Evolutionary conservation across 106 monocot genomes (phyloP).

Genomic region (Platanthera zijinensis): DNA sequence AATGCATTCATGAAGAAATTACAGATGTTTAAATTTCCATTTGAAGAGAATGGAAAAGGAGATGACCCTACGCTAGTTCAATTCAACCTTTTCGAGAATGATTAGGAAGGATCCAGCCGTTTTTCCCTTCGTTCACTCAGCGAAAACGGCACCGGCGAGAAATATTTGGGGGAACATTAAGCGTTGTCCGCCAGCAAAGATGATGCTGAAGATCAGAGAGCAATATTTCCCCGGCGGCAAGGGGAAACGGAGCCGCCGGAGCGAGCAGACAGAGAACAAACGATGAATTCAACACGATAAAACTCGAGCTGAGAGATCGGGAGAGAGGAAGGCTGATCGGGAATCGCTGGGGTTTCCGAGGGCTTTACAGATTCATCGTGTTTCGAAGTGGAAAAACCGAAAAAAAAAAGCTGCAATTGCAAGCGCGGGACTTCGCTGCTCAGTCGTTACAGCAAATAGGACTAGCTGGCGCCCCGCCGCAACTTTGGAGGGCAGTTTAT

Average conservation of each 20-base stretch:
- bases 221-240: neutral
- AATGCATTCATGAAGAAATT: too few species aligned
- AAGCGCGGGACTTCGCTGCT: conserved; percentile 6
- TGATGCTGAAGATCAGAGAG: neutral
- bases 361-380: neutral
- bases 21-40: neutral
- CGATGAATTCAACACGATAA: neutral
- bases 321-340: neutral
- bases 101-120: neutral
- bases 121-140: neutral
- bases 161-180: neutral
- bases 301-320: neutral
- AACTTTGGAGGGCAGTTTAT: neutral
- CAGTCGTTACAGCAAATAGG: neutral
- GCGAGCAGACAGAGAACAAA: neutral
- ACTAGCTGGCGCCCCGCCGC: neutral
- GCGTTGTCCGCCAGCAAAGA: neutral
- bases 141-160: neutral
- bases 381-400: neutral
- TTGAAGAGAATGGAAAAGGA: neutral
- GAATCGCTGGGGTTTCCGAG: neutral
- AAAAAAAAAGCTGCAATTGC: neutral
- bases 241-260: neutral
- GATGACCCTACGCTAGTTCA: neutral
- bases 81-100: neutral